Base-by-base conservation (phyloP, 2,329 filamentous ascomycete genomes). In the Cercospora nicotianae region DNA sequence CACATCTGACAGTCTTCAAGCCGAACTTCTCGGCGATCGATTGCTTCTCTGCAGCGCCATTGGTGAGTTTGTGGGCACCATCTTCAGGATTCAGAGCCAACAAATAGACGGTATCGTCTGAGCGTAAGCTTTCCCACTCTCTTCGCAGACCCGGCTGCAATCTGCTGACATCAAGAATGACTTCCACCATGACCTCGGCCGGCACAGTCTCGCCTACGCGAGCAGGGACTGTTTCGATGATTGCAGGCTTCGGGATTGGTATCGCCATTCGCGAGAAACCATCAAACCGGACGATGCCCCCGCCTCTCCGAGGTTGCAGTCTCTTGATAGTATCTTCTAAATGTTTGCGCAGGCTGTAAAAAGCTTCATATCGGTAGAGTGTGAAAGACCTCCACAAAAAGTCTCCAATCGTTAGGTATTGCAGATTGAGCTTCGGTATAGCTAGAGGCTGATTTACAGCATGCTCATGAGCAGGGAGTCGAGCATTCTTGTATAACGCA, bases 311-410 rank as follows among this genome's bases (percentile, higher is more conserved):
- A 1, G 94, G 94, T 72, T 90, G 88, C 68, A 99, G 81, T 57
- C 93, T 89, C 75, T 91, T 91, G 61, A 98, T 78, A 6, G 91
- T 89, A 59, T 92, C 87, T 77, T 97, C 93, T 66, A 99, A 89
- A 77, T 99, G 93, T 75, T 93, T 94, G 57, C 93, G 89, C 68
- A 99, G 94, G 68, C 93, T 92, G 78, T 96, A 98, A 78, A 98
- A 97, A 0, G 94, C 87, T 79, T 99, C 95, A 67, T 90, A 91
- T 48, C 94, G 89, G 77, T 97, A 95, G 8, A 99, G 83, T 13
- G 96, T 86, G 75, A 98, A 90, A 0, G 94, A 93, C 70, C 96
- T 88, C 93, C 94, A 99, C n/a, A 99, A 82, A 74, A 99, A 99
- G 79, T 99, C 95, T 2, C 93, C 93, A 61, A 97, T 88, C 2